Base-by-base conservation (phyloP, 2,329 filamentous ascomycete genomes). In the Huntiella abstrusa region DNA sequence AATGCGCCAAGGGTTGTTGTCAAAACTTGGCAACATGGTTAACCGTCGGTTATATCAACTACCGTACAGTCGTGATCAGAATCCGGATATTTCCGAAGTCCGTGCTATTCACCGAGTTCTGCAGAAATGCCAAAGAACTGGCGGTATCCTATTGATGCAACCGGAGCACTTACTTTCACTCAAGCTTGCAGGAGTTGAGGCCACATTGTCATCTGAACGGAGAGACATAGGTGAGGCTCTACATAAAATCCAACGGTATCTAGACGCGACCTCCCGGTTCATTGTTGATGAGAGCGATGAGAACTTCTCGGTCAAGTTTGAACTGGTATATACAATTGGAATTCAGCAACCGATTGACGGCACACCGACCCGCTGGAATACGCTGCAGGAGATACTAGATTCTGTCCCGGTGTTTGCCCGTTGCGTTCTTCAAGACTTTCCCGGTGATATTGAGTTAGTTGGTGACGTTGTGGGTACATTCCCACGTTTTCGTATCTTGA, bases 271-370 rank as follows among this genome's bases (percentile, higher is more conserved):
- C 2, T 62, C 67, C 0, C 60, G 73, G 0, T 75, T 79, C 50
- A 64, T 82, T 1, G 61, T 81, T 0, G 76, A 81, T 48, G 75
- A 82, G 55, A 75, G 71, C 34, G 77, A 82, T 41, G 74, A 80
- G 47, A 73, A 72, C 46, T 70, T 80, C 38, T 72, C 65, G 37
- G 64, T 68, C 3, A 71, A 69, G 41, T 77, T 76, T 33, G 73
- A 81, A 53, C 56, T 80, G 0, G 62, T 80, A 1, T 80, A 81
- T 48, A 77, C 75, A 0, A 68, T 79, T 52, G 77, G 75, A 0
- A 50, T 55, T 0, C 70, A 76, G 49, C 53, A 55, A 1, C 52
- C 66, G 0, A 60, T 77, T 0, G 70, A 79, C 4, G 59, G 67
- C 7, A 65, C 65, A 38, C 70, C 71, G 0, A 56, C 69, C 2